Evolutionary conservation across 768 basidiomycete genomes (phyloP).

Genomic region (Rhizopogon rudus): DNA sequence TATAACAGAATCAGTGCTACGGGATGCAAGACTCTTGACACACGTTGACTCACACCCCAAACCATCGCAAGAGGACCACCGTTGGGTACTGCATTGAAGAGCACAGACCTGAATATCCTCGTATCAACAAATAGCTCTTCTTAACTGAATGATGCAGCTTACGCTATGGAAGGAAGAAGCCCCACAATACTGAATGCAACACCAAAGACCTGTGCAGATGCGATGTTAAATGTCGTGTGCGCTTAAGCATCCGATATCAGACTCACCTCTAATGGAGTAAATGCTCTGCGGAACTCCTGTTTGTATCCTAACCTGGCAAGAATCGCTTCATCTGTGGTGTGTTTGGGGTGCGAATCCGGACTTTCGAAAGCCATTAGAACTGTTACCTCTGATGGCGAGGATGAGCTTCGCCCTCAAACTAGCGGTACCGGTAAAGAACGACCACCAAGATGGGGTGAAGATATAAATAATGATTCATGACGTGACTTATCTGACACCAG

Average conservation of each 20-base stretch:
- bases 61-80: conserved; percentile 8
- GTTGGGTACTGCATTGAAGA: conserved; percentile 8
- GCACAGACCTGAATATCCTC: conserved; percentile 1
- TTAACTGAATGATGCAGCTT: background rate
- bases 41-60: conserved; percentile 6
- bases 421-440: background rate
- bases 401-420: background rate
- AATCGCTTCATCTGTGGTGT: conserved; percentile 31
- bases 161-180: conserved; percentile 18
- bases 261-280: conserved; percentile 6
- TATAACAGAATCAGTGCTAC: background rate
- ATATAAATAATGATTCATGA: background rate
- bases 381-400: background rate
- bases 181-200: conserved; percentile 27
- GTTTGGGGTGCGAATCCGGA: background rate
- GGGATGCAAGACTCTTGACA: background rate
- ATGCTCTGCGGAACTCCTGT: conserved; percentile 20
- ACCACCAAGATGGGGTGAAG: conserved; percentile 5
- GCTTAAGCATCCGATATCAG: background rate
- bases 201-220: conserved; percentile 18
- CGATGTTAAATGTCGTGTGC: background rate
- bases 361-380: background rate
- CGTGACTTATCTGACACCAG: background rate
- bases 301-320: conserved; percentile 44
- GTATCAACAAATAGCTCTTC: background rate